Evolutionary conservation across 2,329 filamentous ascomycete species (phyloP).

Genomic region (Penicillium sclerotigenum): DNA sequence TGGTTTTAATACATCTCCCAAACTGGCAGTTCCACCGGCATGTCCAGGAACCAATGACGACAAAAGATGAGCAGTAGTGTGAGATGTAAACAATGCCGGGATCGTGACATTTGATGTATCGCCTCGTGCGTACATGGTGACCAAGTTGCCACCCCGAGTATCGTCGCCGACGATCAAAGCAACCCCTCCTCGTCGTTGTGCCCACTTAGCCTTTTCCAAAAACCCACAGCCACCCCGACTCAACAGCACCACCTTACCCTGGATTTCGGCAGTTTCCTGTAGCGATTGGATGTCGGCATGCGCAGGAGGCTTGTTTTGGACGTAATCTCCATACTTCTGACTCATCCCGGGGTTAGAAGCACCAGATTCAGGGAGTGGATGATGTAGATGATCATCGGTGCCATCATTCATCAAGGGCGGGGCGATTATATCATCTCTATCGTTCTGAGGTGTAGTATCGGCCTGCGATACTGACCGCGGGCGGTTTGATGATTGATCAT

Average conservation of each 20-base stretch:
- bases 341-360: constrained; percentile 33
- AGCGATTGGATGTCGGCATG: constrained; percentile 90
- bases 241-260: constrained; percentile 86
- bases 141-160: constrained; percentile 78
- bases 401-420: constrained; percentile 60
- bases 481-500: constrained; percentile 23
- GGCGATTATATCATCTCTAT: constrained; percentile 13
- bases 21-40: constrained; percentile 58
- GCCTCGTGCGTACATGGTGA: constrained; percentile 97
- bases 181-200: constrained; percentile 80
- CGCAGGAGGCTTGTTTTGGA: constrained; percentile 35
- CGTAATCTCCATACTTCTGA: constrained; percentile 34
- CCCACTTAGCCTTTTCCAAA: constrained; percentile 96
- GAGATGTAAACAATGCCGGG: constrained; percentile 88
- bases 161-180: constrained; percentile 94
- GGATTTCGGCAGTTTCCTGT: constrained; percentile 88
- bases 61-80: constrained; percentile 88
- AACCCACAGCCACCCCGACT: constrained; percentile 95
- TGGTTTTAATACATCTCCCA: constrained; percentile 58
- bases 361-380: constrained; percentile 49
- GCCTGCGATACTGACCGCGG: constrained; percentile 24
- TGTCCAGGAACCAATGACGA: constrained; percentile 79
- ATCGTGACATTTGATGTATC: constrained; percentile 95
- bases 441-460: constrained; percentile 20
- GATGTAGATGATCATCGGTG: constrained; percentile 79